Percentiles rank a stretch among this genome's conserved stretches.
These are phyloP conservation scores for Trichophyton verrucosum DNA, from an alignment of 2,329 filamentous ascomycete genomes.

Conservation along the genomic window DNA sequence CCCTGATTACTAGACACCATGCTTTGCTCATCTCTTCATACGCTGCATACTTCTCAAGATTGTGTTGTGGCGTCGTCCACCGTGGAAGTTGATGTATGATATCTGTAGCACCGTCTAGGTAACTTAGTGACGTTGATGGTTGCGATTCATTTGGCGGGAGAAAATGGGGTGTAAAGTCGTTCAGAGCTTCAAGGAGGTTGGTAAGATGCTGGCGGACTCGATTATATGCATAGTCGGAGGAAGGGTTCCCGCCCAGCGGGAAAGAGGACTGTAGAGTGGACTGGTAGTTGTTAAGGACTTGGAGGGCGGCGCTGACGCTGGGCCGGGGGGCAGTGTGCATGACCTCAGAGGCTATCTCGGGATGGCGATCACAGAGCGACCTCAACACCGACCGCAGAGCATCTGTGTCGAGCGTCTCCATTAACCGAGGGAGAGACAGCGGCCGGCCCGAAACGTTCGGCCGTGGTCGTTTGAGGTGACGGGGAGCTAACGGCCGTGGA, in stretches of 20 bases:
- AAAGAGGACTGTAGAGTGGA: slow-evolving; percentile 64
- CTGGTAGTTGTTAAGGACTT: slow-evolving; percentile 73
- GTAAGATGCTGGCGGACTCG: slow-evolving; percentile 70
- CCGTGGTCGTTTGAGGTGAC: slow-evolving; percentile 55
- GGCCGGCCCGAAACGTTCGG: slow-evolving; percentile 58
- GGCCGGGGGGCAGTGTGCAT: slow-evolving; percentile 75
- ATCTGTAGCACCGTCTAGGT: slow-evolving; percentile 78
- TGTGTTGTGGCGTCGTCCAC: slow-evolving; percentile 80
- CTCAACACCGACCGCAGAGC: slow-evolving; percentile 79
- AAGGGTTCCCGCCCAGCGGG: slow-evolving; percentile 70
- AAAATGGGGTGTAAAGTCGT: slow-evolving; percentile 92
- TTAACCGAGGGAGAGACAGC: slow-evolving; percentile 59
- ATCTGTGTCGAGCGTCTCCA: slow-evolving; percentile 80
- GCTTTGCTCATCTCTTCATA: slow-evolving; percentile 94
- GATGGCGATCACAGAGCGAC: slow-evolving; percentile 79
- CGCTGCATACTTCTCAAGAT: slow-evolving; percentile 84
- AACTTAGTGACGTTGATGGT: slow-evolving; percentile 68
- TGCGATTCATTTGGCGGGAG: slow-evolving; percentile 83
- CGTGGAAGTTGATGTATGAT: slow-evolving; percentile 81
- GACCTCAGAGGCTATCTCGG: slow-evolving; percentile 74
- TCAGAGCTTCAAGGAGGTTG: slow-evolving; percentile 74
- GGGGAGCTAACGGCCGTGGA: slow-evolving; percentile 53
- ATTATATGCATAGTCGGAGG: slow-evolving; percentile 89
- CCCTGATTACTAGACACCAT: slow-evolving; percentile 82
- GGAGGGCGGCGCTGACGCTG: slow-evolving; percentile 64